Base-by-base conservation (phyloP, 805 yeast species). In the Monosporozyma siamensis region DNA sequence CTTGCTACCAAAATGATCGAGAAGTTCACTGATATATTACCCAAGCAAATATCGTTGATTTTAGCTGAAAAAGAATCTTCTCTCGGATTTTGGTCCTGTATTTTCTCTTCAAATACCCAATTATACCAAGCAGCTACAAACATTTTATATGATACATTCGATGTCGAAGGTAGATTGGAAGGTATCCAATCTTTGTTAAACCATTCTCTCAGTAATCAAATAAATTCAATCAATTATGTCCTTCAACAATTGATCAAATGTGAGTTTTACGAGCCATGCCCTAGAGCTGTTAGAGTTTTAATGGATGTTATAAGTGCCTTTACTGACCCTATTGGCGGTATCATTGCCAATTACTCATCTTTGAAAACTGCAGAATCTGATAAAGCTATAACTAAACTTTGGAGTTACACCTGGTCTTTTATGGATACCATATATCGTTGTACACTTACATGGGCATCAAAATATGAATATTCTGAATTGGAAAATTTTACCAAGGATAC, bases 401-500 rank as follows among this genome's bases (percentile, higher is more conserved):
- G 97, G 97, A 65, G 64, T 10, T 49, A 63, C 6, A 70, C 79
- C 31, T 90, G 98, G 97, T 53, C 55, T 11, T 82, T 86, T 47
- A 62, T 90, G 44, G 74, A 75, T 36, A 71, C 79, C 69, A 74
- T 86, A 2, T 85, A 83, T 50, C 67, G 68, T 34, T 72, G 75
- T 43, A 85, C 94, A 1, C 64, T 83, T 11, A 59, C 59, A 3
- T 90, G 98, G 98, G 87, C 96, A 0, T 62, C 70, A 2, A 62
- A 65, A 29, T 80, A 78, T 51, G 74, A 74, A 23, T 67, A 74
- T 17, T 67, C 70, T 0, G 73, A 72, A 39, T 67, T 86, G 51
- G 73, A 80, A 34, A 95, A 88, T 44, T 89, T 87, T 51, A 84
- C 96, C 2, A 74, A 95, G 58, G 95, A 87, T 55, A 80, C 86